Evolutionary conservation across 768 basidiomycete genomes (phyloP).

Genomic region (Collybia sordida): DNA sequence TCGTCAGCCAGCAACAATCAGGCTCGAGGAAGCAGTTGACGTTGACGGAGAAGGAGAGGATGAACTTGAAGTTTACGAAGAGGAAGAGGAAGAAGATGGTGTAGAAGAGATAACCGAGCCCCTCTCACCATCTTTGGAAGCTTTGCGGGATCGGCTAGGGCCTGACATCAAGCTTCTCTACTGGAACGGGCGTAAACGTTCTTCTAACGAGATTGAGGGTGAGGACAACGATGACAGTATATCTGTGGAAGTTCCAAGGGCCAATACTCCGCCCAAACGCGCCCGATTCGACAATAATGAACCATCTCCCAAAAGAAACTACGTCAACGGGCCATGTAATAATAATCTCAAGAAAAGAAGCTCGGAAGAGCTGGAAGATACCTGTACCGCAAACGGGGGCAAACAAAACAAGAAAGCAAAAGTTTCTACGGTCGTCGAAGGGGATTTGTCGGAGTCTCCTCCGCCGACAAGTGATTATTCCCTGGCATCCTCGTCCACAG

Average conservation of each 20-base stretch:
- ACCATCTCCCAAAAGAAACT: constrained; percentile 8
- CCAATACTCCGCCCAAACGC: constrained; percentile 32
- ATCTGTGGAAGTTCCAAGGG: constrained; percentile 15
- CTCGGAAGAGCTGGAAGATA: constrained; percentile 46
- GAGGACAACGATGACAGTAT: constrained; percentile 18
- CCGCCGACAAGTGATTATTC: constrained; percentile 5
- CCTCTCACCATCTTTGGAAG: neutral
- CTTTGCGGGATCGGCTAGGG: neutral
- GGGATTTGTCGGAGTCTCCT: neutral
- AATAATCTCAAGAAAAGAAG: constrained; percentile 42
- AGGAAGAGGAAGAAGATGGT: constrained; percentile 26
- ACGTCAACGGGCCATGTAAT: constrained; percentile 8
- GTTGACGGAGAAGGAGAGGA: constrained; percentile 23
- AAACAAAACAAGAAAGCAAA: constrained; percentile 9
- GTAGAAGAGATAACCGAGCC: constrained; percentile 21
- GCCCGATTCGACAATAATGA: constrained; percentile 11
- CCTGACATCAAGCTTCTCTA: neutral
- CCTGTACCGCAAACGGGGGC: constrained; percentile 10
- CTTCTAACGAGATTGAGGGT: constrained; percentile 30
- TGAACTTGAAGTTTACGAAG: constrained; percentile 18
- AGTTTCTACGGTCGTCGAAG: neutral
- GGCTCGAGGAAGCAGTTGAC: constrained; percentile 11
- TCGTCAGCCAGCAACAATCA: constrained; percentile 3
- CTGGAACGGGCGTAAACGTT: constrained; percentile 17
- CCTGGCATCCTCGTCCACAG: neutral